Percentiles rank a stretch among this genome's conserved stretches.
phyloP scores from a whole-genome alignment of 176 grass and related monocot species.

The Aegilops umbellulata region DNA sequence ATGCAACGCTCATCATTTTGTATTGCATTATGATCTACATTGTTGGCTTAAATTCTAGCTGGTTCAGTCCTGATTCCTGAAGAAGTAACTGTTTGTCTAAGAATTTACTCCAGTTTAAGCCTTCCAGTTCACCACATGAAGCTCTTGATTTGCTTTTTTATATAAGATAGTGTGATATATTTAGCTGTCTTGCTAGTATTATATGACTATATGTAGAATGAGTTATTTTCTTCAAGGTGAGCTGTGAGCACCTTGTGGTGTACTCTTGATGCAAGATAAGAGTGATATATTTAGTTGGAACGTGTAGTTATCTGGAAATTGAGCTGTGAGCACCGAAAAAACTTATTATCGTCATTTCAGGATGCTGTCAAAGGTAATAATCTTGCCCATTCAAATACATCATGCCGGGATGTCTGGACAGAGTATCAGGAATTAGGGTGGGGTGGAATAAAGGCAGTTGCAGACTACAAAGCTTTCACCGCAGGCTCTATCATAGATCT shows the following conservation, averaged over 20 bases:
- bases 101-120: background rate
- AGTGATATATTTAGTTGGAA: too few relatives aligned
- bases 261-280: background rate
- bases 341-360: constrained; percentile 40
- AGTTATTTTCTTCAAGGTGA: constrained; percentile 9
- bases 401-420: constrained; percentile 95
- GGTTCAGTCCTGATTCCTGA: background rate
- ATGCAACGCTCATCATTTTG: background rate
- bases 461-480: constrained; percentile 84
- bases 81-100: background rate
- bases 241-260: background rate
- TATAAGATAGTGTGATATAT: background rate
- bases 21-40: background rate
- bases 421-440: constrained; percentile 95
- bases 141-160: background rate
- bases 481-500: constrained; percentile 75
- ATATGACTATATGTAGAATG: background rate
- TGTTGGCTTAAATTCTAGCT: background rate
- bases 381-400: constrained; percentile 66
- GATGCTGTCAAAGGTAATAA: constrained; percentile 81
- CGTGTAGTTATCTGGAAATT: background rate
- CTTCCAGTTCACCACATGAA: constrained; percentile 15
- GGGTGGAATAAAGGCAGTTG: constrained; percentile 90
- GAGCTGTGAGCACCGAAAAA: background rate
- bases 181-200: background rate